Evolutionary conservation across 2,329 filamentous ascomycete species (phyloP), one percentile per base, ranked within the genome.

Genomic region (Aureobasidium sp.): DNA sequence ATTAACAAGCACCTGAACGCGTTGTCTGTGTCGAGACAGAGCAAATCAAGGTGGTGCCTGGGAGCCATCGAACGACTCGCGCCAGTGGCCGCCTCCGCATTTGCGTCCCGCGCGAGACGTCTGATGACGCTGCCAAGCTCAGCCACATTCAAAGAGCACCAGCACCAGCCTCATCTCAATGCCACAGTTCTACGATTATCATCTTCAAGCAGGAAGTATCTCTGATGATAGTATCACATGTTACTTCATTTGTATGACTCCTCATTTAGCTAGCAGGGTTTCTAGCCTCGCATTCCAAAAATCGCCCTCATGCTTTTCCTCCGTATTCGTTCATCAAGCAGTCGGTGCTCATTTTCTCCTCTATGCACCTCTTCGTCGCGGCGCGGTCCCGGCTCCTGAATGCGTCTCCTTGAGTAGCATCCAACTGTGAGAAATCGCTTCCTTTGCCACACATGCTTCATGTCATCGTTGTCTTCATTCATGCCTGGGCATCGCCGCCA

Each of bases 401-500:
- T 49, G 44, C 15, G 34, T n/a, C 41, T 59, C 56, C 36, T 41
- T 49, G 56, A 34, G 47, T 34, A 49, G 34, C 56, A 59, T 41
- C 36, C 44, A 49, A 41, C 22, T 29, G 22, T 58, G 29, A 29
- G 56, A 59, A 49, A 34, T 34, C 17, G 27, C 44, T 12, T 3
- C 34, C 7, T 49, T 36, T 20, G 45, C 31, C 56, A 17, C 56
- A 39, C 44, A 41, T 48, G 25, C 56, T 49, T 48, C 42, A 51
- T 61, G 9, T 61, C 22, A 22, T 55, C 51, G 36, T 52, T 34
- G 17, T 61, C 57, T 37, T 42, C 37, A 27, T 44, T 61, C 57
- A 61, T 44, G 45, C 45, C 47, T 61, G 57, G 36, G 57, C 31
- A 47, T 61, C 57, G 17, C 57, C 57, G n/a, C 57, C 57, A 34